These are phyloP conservation scores for Athelia psychrophila DNA, from an alignment of 1,284 basidiomycete species.

Conservation along the genomic window DNA sequence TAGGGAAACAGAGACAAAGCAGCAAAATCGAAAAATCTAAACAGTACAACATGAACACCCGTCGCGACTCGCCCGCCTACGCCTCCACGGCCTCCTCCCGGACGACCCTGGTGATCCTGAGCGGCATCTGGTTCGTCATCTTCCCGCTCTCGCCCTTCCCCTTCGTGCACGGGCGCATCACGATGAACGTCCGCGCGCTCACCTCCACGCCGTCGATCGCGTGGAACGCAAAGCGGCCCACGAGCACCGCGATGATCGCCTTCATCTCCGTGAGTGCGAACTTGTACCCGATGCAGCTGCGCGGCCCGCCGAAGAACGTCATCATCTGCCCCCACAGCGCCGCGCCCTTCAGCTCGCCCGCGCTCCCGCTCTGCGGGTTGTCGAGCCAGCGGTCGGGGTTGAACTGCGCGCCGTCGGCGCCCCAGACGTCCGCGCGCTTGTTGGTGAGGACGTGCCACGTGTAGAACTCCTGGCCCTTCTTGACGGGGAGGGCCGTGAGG, in stretches of 20 bases:
- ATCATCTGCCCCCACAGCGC: slow-evolving; percentile 14
- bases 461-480: slow-evolving; percentile 56
- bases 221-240: neutral
- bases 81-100: no score
- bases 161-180: neutral
- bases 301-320: slow-evolving; percentile 45
- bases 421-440: slow-evolving; percentile 59
- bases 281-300: slow-evolving; percentile 71
- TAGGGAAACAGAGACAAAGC: no score
- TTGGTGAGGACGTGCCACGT: slow-evolving; percentile 68
- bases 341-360: slow-evolving; percentile 20
- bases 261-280: slow-evolving; percentile 31
- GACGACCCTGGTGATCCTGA: slow-evolving; percentile 31
- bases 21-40: no score
- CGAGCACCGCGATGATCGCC: neutral
- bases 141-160: neutral
- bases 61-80: no score
- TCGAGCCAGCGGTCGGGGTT: slow-evolving; percentile 13
- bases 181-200: neutral
- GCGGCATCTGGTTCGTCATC: slow-evolving; percentile 1
- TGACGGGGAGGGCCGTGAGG: slow-evolving; percentile 35
- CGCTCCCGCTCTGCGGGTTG: slow-evolving; percentile 16
- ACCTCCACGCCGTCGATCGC: neutral
- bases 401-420: slow-evolving; percentile 64
- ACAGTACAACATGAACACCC: no score